Percentiles rank a stretch among this genome's conserved stretches.
Evolutionary conservation across 1,284 basidiomycete genomes (phyloP).

Genomic region (Rhizoctonia solani): DNA sequence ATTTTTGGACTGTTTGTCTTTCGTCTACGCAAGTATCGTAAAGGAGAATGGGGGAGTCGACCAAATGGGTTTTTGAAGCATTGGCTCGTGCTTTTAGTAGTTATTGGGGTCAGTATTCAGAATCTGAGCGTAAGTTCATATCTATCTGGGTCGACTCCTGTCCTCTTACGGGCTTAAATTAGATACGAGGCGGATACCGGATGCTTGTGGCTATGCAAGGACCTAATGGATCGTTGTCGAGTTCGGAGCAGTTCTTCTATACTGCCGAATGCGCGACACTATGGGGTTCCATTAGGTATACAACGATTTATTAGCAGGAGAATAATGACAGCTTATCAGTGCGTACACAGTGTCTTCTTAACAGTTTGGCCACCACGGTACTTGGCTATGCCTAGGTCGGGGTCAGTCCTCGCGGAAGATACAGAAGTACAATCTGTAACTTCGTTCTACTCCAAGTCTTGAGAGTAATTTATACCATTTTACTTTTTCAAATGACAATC

Average conservation of each 20-base stretch:
- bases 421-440: no score
- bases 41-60: not conserved
- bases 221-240: not conserved
- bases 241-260: not conserved
- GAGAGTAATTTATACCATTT: no score
- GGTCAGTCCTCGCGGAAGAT: no score
- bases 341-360: not conserved
- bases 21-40: not conserved
- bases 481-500: no score
- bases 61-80: not conserved
- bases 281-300: not conserved
- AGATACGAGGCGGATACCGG: not conserved
- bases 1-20: not conserved
- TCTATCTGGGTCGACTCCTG: not conserved
- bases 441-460: no score
- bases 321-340: not conserved
- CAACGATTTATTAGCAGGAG: not conserved
- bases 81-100: not conserved
- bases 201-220: not conserved
- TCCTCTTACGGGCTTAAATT: not conserved
- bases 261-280: not conserved
- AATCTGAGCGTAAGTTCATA: not conserved
- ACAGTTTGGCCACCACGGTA: not conserved
- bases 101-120: not conserved
- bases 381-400: not conserved